Conservation (phyloP, 306 rosid genomes). For the Cajanus cajan region DNA sequence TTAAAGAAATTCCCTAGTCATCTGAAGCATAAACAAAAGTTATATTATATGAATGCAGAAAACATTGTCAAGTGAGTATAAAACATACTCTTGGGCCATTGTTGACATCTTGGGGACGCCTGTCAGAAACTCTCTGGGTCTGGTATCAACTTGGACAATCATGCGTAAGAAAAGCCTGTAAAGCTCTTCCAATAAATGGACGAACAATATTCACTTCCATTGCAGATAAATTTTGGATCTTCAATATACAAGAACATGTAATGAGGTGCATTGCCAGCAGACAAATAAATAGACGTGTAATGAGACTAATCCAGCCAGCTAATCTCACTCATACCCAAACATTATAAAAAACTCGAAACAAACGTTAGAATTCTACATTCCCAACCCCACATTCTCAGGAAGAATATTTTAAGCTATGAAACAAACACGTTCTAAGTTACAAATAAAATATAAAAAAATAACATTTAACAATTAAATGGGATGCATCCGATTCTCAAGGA, state of each 20-base stretch:
- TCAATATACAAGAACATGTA: constrained; percentile 20
- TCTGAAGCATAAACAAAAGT: constrained; percentile 1
- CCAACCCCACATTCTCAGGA: no score
- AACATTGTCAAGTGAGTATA: neutral
- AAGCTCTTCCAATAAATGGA: constrained; percentile 88
- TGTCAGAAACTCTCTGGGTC: constrained; percentile 74
- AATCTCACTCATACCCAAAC: constrained; percentile 1
- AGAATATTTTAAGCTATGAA: no score
- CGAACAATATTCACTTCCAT: constrained; percentile 98
- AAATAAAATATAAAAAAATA: no score
- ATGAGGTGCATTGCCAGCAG: constrained; percentile 17
- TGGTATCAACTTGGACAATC: constrained; percentile 82
- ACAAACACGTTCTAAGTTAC: no score
- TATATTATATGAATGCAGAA: neutral
- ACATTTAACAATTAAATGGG: no score
- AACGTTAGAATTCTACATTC: no score
- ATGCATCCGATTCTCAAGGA: constrained; percentile 8
- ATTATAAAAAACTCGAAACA: no score
- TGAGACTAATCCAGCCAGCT: neutral
- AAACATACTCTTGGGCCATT: constrained; percentile 74
- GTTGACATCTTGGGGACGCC: constrained; percentile 62
- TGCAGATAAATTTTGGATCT: constrained; percentile 89
- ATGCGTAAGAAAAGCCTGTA: constrained; percentile 86
- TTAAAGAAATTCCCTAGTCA: neutral
- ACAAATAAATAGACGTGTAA: neutral